These are phyloP conservation scores for Helianthus annuus DNA, from an alignment of 129 eudicot genomes.

Conservation along the genomic window HanXRQr2.0-SUNRISE NC_035438.2:32606349-32606848, in stretches of 20 bases:
- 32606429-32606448: neutral
- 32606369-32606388: constrained; percentile 27
- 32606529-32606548: constrained; percentile 40
- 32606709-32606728: constrained; percentile 50
- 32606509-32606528: constrained; percentile 9
- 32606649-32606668: constrained; percentile 44
- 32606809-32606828: constrained; percentile 46
- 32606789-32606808: constrained; percentile 23
- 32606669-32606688: constrained; percentile 33
- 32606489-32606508: neutral
- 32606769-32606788: constrained; percentile 44
- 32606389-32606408: constrained; percentile 28
- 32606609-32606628: constrained; percentile 44
- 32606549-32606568: constrained; percentile 39
- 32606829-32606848: neutral
- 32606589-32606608: constrained; percentile 49
- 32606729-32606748: constrained; percentile 45
- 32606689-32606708: constrained; percentile 34
- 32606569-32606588: constrained; percentile 30
- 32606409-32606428: constrained; percentile 8
- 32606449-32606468: neutral
- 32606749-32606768: constrained; percentile 41
- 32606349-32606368: constrained; percentile 39
- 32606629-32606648: constrained; percentile 48
- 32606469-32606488: constrained; percentile 1